Evolutionary conservation across 2,329 filamentous ascomycete genomes (phyloP), one percentile per base, ranked within the genome.

Genomic region (Erysiphe pulchra): DNA sequence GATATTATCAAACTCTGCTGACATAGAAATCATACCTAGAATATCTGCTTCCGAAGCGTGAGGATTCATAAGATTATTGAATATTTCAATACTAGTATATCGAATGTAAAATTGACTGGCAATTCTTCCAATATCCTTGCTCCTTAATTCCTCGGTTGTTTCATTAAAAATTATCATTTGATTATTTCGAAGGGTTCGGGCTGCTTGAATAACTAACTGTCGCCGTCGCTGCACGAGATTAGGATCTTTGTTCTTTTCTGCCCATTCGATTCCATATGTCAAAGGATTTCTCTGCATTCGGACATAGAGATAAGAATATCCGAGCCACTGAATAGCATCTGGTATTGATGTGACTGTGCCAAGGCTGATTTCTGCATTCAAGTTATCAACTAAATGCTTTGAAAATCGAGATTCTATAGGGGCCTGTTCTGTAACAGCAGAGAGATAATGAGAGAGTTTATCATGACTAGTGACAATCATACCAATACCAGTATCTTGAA

Each of bases 91-190:
- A 59, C 83, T 94, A 13, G 80, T 80, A 56, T 98, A 86, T 42
- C 92, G 68, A 43, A 98, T 87, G 57, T 98, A 98, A 58, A 80
- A 98, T 60, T 98, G 87, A 60, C 87, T 95, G 14, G 90, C 90
- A 59, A 98, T 98, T 14, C 90, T 77, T 2, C 90, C 90, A 44
- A 95, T 80, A 55, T 98, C 87, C 60, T 98, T 98, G 49, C 85
- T 81, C 48, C 84, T 77, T 9, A 98, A 71, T 55, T 94, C 87
- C 53, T 94, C 87, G 0, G 87, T 98, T 16, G 69, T 73, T 57
- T 95, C 90, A 52, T 98, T 94, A 66, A 87, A 98, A 47, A 98
- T 90, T 55, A 98, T 90, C 92, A 98, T 98, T 62, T 98, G 90
- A 53, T 83, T 92, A 56, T 86, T 72, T 57, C 94, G 86, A 39